A percentile compares a stretch with the other conserved stretches of the same genome.
Conservation (phyloP, 768 basidiomycete genomes). For the Boletus coccyginus region DNA sequence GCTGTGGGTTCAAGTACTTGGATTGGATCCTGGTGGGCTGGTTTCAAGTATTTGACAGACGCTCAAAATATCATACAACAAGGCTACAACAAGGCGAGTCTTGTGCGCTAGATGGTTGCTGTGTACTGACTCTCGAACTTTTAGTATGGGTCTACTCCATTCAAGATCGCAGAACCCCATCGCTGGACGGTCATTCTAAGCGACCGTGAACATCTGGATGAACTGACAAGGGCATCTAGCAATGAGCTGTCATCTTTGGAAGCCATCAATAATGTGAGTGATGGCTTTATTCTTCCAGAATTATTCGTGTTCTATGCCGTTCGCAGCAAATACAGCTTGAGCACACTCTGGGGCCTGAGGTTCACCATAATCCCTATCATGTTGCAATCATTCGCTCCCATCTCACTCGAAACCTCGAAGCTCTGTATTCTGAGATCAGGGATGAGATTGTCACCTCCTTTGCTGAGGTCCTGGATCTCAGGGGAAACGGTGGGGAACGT, state of each 20-base stretch:
- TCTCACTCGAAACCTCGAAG: conserved; percentile 38
- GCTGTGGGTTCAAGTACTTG: no score
- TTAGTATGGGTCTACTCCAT: conserved; percentile 14
- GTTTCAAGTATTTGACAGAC: conserved; percentile 2
- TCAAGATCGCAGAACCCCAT: conserved; percentile 26
- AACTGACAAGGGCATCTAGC: conserved; percentile 39
- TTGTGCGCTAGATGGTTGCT: no score
- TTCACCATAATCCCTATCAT: conserved; percentile 30
- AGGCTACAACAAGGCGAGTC: conserved; percentile 31
- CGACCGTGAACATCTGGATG: conserved; percentile 33
- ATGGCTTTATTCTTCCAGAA: not conserved
- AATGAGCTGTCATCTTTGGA: conserved; percentile 35
- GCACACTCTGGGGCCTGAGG: conserved; percentile 36
- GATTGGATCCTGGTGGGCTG: not conserved
- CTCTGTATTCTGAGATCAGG: conserved; percentile 38
- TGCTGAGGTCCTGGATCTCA: conserved; percentile 33
- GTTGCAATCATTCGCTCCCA: conserved; percentile 23
- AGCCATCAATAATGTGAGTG: conserved; percentile 34
- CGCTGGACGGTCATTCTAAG: conserved; percentile 41
- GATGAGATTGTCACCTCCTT: conserved; percentile 45
- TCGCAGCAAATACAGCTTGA: conserved; percentile 36
- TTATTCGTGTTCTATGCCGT: not conserved
- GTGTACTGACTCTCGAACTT: not conserved
- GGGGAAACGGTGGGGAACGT: conserved; percentile 7
- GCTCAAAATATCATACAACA: conserved; percentile 24